Percentiles rank a stretch among this genome's conserved stretches.
Evolutionary conservation across 2,329 filamentous ascomycete genomes (phyloP).

Genomic region (Colletotrichum gigasporum): DNA sequence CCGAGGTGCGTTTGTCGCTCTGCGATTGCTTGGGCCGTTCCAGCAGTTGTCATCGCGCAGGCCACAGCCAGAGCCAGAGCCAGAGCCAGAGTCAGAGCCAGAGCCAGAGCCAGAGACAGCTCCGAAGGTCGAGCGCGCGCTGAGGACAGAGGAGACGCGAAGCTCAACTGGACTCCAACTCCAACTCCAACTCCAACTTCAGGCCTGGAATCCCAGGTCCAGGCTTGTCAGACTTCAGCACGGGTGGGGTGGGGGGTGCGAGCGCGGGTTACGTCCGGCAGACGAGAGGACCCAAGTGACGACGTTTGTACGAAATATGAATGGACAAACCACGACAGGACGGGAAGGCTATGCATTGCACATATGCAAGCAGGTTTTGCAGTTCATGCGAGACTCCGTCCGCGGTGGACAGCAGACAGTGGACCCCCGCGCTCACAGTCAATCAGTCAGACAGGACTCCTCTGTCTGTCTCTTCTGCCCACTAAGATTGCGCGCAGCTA

Average conservation of each 20-base stretch:
- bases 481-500: neutral
- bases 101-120: too few relatives aligned
- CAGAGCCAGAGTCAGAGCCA: too few relatives aligned
- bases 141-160: too few relatives aligned
- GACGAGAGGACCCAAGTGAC: slow-evolving; percentile 18
- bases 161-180: slow-evolving; percentile 8
- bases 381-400: slow-evolving; percentile 31
- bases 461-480: neutral
- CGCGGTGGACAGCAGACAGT: too few relatives aligned
- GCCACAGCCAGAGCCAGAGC: too few relatives aligned
- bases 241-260: slow-evolving; percentile 4
- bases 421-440: slow-evolving; percentile 2
- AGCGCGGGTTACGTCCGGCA: slow-evolving; percentile 27
- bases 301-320: slow-evolving; percentile 28
- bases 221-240: slow-evolving; percentile 25
- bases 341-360: slow-evolving; percentile 26
- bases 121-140: too few relatives aligned
- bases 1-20: slow-evolving; percentile 25
- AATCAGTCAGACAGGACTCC: neutral
- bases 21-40: slow-evolving; percentile 25
- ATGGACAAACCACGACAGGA: slow-evolving; percentile 21
- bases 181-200: too few relatives aligned
- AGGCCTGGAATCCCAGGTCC: too few relatives aligned
- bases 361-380: slow-evolving; percentile 32
- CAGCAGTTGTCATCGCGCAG: too few relatives aligned